Evolutionary conservation across 495 filamentous ascomycete genomes (phyloP), one percentile per base, ranked within the genome.

Genomic region (Aspergillus steynii): DNA sequence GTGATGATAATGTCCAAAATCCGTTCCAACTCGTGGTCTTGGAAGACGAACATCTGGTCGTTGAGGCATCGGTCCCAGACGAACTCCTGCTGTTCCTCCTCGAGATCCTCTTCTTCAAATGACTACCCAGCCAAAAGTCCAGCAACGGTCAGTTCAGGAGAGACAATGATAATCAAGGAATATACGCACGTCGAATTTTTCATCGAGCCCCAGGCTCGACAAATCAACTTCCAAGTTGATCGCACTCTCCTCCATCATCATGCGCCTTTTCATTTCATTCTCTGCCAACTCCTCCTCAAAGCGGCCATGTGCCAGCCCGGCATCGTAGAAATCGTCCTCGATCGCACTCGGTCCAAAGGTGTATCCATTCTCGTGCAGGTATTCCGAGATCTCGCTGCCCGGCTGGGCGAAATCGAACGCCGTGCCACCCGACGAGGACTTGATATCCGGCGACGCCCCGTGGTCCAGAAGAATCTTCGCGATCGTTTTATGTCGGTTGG

Each of bases 191-290:
- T 98, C 95, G 32, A 93, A 90, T 66, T 94, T 90, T 73, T 99
- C 95, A 68, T 99, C 95, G 63, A 99, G 85, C 42, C 96, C 96
- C 58, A 99, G 83, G 71, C 95, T 98, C 4, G 95, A 95, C 50
- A 99, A 74, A 69, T 99, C 95, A 31, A 99, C 95, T 73, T 99
- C 95, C 32, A 99, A 80, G 71, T 99, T 97, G 59, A 96, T 88
- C 10, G 96, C 93, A 70, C 95, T 99, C 73, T 99, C 96, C 88
- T 98, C 97, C 95, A 98, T 98, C 94, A 99, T 97, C 96, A 99
- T 98, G 25, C 95, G 87, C 58, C 94, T 83, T 65, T 92, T 90
- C 84, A 96, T 85, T 74, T 98, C 95, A 63, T 92, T 98, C 74
- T 99, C 95, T 5, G 94, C 93, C 82, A 98, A 86, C 65, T 98